These are phyloP conservation scores for Trifolium repens DNA, from an alignment of 306 rosid genomes.

Conservation along the genomic window DNA sequence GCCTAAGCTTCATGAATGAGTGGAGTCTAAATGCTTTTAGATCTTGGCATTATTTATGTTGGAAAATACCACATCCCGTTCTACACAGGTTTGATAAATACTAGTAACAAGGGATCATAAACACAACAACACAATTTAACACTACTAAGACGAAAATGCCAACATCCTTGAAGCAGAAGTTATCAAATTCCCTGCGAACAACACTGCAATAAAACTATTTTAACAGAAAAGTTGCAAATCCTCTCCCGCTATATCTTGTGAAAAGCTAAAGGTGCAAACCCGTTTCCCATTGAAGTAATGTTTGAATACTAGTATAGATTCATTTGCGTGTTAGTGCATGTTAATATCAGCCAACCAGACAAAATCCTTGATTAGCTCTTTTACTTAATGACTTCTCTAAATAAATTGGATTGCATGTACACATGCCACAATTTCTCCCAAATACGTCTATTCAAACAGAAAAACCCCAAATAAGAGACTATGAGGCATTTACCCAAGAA, in stretches of 20 bases:
- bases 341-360: background rate
- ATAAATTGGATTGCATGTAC: too few relatives aligned
- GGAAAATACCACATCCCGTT: background rate
- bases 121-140: conserved; percentile 1
- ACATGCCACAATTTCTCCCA: conserved; percentile 10
- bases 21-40: background rate
- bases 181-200: too few relatives aligned
- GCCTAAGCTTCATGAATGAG: background rate
- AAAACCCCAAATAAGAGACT: background rate
- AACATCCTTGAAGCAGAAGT: background rate
- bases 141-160: background rate
- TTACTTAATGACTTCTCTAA: background rate
- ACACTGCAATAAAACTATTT: too few relatives aligned
- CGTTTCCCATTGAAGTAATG: background rate
- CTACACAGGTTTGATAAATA: conserved; percentile 15
- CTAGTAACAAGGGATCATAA: conserved; percentile 5
- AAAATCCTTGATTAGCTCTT: background rate
- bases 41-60: background rate
- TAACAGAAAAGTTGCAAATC: too few relatives aligned
- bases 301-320: background rate
- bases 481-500: too few relatives aligned
- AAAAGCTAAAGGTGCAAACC: too few relatives aligned
- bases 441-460: background rate
- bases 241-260: too few relatives aligned
- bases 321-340: background rate